Conservation (phyloP, 2,329 filamentous ascomycete genomes). For the Taxawa tesnikishii region DNA sequence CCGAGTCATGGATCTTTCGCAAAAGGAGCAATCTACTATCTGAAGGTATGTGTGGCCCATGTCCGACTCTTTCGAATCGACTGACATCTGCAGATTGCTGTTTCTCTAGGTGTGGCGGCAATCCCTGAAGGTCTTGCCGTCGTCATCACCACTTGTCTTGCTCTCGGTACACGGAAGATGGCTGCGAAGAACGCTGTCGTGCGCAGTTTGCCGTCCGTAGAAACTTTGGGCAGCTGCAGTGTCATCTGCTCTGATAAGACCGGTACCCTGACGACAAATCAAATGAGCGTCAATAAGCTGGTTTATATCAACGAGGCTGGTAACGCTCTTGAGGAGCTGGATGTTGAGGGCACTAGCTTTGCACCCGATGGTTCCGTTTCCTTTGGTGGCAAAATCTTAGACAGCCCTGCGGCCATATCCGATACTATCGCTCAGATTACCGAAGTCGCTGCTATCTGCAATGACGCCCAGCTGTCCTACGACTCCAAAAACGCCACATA, state of each 20-base stretch:
- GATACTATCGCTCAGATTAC: slow-evolving; percentile 68
- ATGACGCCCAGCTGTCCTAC: slow-evolving; percentile 73
- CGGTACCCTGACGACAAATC: slow-evolving; percentile 93
- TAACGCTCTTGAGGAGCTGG: slow-evolving; percentile 66
- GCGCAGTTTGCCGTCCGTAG: slow-evolving; percentile 87
- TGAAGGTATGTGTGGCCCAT: too few relatives aligned
- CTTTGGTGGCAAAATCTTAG: slow-evolving; percentile 49
- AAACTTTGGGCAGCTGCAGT: slow-evolving; percentile 96
- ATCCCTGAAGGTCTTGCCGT: slow-evolving; percentile 96
- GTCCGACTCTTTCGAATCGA: too few relatives aligned
- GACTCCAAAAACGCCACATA: slow-evolving; percentile 64
- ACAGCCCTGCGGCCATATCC: slow-evolving; percentile 58
- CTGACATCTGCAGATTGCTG: too few relatives aligned
- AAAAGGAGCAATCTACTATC: slow-evolving; percentile 97
- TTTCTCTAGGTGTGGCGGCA: slow-evolving; percentile 92
- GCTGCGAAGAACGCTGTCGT: slow-evolving; percentile 97
- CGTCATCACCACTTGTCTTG: slow-evolving; percentile 96
- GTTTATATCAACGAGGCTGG: slow-evolving; percentile 70
- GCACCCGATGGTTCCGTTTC: slow-evolving; percentile 67
- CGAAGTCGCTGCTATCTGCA: slow-evolving; percentile 65
- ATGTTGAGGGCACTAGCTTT: slow-evolving; percentile 89
- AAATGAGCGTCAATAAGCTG: slow-evolving; percentile 96
- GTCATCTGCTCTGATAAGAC: slow-evolving; percentile 99
- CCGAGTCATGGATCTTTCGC: slow-evolving; percentile 78
- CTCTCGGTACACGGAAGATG: slow-evolving; percentile 95